phyloP scores from a whole-genome alignment of 306 rosid genomes.

The Quercus alba region DNA sequence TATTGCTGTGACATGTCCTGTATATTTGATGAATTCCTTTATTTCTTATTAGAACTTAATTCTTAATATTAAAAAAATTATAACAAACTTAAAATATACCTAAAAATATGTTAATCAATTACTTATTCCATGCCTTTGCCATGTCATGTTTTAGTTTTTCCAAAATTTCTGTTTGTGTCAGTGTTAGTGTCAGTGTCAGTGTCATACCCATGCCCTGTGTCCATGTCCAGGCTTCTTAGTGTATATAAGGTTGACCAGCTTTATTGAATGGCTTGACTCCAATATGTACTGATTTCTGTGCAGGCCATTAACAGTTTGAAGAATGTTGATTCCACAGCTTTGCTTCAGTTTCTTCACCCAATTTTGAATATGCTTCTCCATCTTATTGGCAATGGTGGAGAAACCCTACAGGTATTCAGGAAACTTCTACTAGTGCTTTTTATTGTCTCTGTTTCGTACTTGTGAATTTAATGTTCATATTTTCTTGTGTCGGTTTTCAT shows the following conservation, averaged over 20 bases:
- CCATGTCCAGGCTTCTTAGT: constrained; percentile 1
- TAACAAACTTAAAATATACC: too few species aligned
- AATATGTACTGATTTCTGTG: constrained; percentile 25
- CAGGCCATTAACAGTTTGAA: constrained; percentile 99
- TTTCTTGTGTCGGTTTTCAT: not conserved
- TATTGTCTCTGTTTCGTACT: not conserved
- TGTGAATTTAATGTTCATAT: constrained; percentile 3
- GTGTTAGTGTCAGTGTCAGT: too few species aligned
- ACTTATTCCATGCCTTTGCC: too few species aligned
- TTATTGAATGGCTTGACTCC: constrained; percentile 13
- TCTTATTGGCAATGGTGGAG: constrained; percentile 99
- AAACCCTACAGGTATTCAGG: constrained; percentile 87
- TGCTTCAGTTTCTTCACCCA: constrained; percentile 99
- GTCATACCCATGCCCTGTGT: not conserved
- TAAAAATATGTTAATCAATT: too few species aligned
- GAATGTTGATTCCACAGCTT: constrained; percentile 98
- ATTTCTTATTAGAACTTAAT: too few species aligned
- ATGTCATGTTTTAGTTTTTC: too few species aligned
- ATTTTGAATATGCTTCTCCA: constrained; percentile 97
- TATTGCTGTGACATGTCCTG: too few species aligned
- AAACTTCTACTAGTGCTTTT: constrained; percentile 9
- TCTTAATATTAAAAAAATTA: too few species aligned
- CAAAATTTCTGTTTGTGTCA: too few species aligned
- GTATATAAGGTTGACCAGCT: not conserved
- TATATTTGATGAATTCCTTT: too few species aligned